Evolutionary conservation across 768 basidiomycete genomes (phyloP), one percentile per base, ranked within the genome.

Genomic region (Agaricus sinodeliciosus): DNA sequence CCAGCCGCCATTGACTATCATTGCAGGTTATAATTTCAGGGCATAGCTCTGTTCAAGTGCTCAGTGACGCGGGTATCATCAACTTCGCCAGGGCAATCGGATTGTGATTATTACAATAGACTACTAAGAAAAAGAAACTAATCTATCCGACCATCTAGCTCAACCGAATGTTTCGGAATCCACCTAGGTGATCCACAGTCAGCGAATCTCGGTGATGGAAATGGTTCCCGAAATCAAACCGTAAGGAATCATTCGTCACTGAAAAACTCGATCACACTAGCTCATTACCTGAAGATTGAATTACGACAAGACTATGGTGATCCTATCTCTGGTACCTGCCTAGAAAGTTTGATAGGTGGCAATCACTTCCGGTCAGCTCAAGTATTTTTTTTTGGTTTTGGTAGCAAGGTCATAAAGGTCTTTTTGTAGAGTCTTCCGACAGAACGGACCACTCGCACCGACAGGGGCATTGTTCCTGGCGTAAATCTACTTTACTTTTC

Each of bases 181-280:
- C 82, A 84, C 59, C 61, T 78, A 3, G 88, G 89, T 1, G 71
- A 67, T 26, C 74, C 77, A 16, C 91, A 93, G 60, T 69, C 68
- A 3, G 90, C 88, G 0, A 77, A 90, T 60, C 72, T 93, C 1
- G 91, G 91, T 0, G 92, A 94, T 57, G 90, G 90, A 0, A 68
- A 82, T 57, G 90, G 88, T 2, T 73, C 53, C n/a, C 65, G 67
- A 19, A 73, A 73, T 43, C 71, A 81, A 69, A 76, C 63, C 46
- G 88, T 85, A 59, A 39, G 77, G 15, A 13, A 43, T 1, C 22
- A 13, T 25, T 28, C 4, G 15, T 40, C 43, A 67, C 69, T 27
- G 9, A 18, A 37, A 37, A 42, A 1, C 8, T 15, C 8, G 18
- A n/a, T 40, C 11, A 40, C 27, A 27, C 15, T 12, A 22, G 13